Conservation (phyloP, 2,329 filamentous ascomycete genomes). For the Colletotrichum ledebouriae region DNA sequence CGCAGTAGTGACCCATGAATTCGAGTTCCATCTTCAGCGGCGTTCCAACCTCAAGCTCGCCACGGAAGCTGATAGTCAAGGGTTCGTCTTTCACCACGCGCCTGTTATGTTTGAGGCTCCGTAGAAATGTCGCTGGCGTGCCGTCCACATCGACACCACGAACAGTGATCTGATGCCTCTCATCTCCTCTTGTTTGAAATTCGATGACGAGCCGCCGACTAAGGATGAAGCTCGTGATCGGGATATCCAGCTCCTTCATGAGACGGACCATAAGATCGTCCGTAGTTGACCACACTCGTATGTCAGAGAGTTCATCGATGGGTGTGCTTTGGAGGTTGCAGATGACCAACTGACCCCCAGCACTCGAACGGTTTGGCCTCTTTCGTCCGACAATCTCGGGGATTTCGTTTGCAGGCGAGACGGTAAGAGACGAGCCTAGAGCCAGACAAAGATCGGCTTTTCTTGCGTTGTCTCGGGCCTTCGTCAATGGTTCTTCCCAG, state of each 20-base stretch:
- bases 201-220: constrained; percentile 51
- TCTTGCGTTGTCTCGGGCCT: too few relatives aligned
- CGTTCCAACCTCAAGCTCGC: constrained; percentile 44
- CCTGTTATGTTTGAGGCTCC: constrained; percentile 53
- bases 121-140: constrained; percentile 55
- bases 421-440: too few relatives aligned
- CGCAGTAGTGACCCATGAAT: constrained; percentile 63
- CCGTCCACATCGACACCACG: constrained; percentile 57
- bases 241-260: constrained; percentile 55
- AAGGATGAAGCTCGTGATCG: constrained; percentile 56
- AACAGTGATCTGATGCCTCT: constrained; percentile 49
- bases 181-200: constrained; percentile 43
- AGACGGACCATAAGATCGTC: constrained; percentile 57
- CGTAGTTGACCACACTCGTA: constrained; percentile 53
- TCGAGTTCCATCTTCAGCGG: constrained; percentile 56
- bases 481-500: too few relatives aligned
- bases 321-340: constrained; percentile 41
- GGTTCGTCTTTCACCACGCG: constrained; percentile 54
- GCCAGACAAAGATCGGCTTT: too few relatives aligned
- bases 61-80: constrained; percentile 53
- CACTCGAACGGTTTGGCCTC: too few relatives aligned
- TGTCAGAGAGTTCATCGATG: constrained; percentile 51
- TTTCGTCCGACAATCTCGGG: too few relatives aligned
- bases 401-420: too few relatives aligned
- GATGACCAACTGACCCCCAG: too few relatives aligned